These are phyloP conservation scores for Endocalyx cinctus DNA, from an alignment of 2,329 filamentous ascomycete genomes.

Conservation along the genomic window DNA sequence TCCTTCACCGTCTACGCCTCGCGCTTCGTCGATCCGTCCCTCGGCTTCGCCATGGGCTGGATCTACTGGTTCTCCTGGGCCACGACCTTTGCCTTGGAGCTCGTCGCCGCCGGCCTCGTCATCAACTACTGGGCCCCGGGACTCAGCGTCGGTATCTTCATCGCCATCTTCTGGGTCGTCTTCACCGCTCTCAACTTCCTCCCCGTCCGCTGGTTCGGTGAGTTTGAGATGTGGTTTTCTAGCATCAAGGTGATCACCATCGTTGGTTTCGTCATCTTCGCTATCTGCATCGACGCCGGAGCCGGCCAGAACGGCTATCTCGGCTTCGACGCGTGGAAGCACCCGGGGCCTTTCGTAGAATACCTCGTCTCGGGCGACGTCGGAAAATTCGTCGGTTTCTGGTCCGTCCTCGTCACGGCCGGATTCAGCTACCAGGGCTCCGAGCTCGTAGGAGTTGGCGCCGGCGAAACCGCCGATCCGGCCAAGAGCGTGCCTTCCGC, in stretches of 20 bases:
- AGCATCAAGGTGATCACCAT: conserved; percentile 74
- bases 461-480: conserved; percentile 70
- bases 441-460: conserved; percentile 73
- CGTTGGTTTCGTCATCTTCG: conserved; percentile 71
- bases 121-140: conserved; percentile 67
- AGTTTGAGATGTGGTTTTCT: conserved; percentile 75
- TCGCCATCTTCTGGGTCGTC: conserved; percentile 66
- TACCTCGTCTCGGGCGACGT: conserved; percentile 50
- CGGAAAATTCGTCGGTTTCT: conserved; percentile 65
- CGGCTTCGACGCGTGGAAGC: conserved; percentile 67
- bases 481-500: conserved; percentile 67
- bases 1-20: conserved; percentile 73
- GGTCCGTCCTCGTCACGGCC: conserved; percentile 63
- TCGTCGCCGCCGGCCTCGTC: conserved; percentile 68
- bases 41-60: conserved; percentile 78
- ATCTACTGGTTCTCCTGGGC: conserved; percentile 78
- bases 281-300: conserved; percentile 69
- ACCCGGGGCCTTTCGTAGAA: conserved; percentile 63
- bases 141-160: conserved; percentile 66
- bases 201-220: conserved; percentile 68
- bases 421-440: conserved; percentile 70
- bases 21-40: conserved; percentile 63
- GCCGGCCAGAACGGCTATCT: conserved; percentile 65
- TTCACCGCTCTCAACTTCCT: conserved; percentile 68
- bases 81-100: conserved; percentile 67